Evolutionary conservation across 2,329 filamentous ascomycete species (phyloP).

Genomic region (Trichoderma sp.): DNA sequence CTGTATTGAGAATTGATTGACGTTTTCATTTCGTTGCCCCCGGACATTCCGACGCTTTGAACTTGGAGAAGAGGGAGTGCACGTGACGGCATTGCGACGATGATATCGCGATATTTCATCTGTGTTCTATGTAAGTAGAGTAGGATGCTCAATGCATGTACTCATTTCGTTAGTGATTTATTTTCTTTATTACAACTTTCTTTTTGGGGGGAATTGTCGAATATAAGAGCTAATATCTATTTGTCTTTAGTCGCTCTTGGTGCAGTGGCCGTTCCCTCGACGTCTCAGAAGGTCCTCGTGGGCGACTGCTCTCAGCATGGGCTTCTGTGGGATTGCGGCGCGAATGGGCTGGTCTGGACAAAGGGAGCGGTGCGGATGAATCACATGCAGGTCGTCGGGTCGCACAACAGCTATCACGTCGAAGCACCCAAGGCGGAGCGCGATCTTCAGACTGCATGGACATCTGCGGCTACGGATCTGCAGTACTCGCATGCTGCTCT

Average conservation of each 20-base stretch:
- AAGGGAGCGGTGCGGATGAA: constrained; percentile 44
- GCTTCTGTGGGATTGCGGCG: not conserved
- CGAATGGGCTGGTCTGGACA: constrained; percentile 20
- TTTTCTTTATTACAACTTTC: not conserved
- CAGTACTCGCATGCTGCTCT: constrained; percentile 49
- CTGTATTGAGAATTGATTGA: not conserved
- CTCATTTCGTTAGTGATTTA: not conserved
- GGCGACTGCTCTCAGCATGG: not conserved
- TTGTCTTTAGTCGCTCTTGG: not conserved
- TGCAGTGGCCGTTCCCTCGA: not conserved
- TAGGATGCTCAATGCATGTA: not conserved
- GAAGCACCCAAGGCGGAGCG: constrained; percentile 44
- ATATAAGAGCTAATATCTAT: not conserved
- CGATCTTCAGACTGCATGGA: constrained; percentile 38
- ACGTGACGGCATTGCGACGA: not conserved
- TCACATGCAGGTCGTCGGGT: constrained; percentile 51
- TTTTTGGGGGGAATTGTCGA: not conserved
- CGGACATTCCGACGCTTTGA: not conserved
- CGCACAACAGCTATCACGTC: constrained; percentile 52
- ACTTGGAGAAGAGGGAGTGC: not conserved
- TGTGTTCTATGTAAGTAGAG: not conserved
- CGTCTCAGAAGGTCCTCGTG: not conserved
- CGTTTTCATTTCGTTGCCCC: not conserved
- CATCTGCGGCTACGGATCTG: constrained; percentile 39
- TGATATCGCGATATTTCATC: not conserved